phyloP scores from a whole-genome alignment of 1,284 basidiomycete species.

The Ustilago xerochloae region DNA sequence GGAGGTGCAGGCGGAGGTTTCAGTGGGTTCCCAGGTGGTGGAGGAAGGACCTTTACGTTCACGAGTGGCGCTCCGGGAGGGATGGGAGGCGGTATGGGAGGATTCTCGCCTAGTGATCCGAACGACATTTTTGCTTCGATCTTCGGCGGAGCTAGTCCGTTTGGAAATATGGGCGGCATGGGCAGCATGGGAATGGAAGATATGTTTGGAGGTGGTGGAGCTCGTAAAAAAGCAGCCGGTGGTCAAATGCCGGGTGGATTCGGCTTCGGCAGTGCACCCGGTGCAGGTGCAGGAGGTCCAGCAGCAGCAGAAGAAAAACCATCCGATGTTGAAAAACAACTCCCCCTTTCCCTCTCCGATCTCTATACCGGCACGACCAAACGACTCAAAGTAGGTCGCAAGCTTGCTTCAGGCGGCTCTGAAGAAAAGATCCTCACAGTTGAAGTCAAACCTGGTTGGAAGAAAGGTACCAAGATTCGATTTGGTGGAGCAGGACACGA shows the following conservation, averaged over 20 bases:
- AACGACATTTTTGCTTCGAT: slow-evolving; percentile 87
- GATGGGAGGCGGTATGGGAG: slow-evolving; percentile 50
- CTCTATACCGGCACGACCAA: slow-evolving; percentile 90
- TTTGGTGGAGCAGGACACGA: slow-evolving; percentile 65
- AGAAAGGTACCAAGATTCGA: slow-evolving; percentile 67
- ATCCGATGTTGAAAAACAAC: slow-evolving; percentile 81
- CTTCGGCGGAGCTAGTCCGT: slow-evolving; percentile 60
- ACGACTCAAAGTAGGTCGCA: slow-evolving; percentile 86
- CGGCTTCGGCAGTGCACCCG: slow-evolving; percentile 17
- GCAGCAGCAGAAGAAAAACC: slow-evolving; percentile 48
- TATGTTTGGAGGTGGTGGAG: slow-evolving; percentile 52
- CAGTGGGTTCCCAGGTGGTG: slow-evolving; percentile 50
- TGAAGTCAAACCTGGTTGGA: slow-evolving; percentile 67
- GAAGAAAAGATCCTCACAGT: slow-evolving; percentile 84
- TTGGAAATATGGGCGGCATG: slow-evolving; percentile 54
- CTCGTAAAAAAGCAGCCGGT: slow-evolving; percentile 22
- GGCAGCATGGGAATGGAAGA: slow-evolving; percentile 61
- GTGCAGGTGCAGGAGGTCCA: background rate
- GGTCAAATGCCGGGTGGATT: slow-evolving; percentile 44
- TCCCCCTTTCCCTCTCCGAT: slow-evolving; percentile 88
- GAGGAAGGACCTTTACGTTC: slow-evolving; percentile 57
- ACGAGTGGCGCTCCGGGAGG: slow-evolving; percentile 32
- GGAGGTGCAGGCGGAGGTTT: slow-evolving; percentile 33
- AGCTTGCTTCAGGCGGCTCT: slow-evolving; percentile 77
- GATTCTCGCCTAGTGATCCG: slow-evolving; percentile 75